Base-by-base conservation (phyloP, 495 filamentous ascomycete species). In the Bacidia gigantensis region DNA sequence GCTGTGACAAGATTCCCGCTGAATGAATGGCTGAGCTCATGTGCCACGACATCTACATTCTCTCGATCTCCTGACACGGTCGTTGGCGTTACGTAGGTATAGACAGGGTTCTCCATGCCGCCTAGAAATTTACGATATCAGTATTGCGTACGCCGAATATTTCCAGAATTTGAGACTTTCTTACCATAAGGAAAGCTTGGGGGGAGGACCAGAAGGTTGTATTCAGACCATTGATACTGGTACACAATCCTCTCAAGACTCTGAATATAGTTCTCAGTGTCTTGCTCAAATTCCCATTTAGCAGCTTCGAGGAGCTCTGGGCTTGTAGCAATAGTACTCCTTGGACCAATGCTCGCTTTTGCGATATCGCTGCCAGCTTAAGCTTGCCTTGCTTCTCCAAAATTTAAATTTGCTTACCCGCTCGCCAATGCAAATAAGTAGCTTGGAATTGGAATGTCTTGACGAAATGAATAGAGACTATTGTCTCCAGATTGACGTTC, bases 1-100 rank as follows among this genome's bases (percentile, higher is more conserved):
- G 84, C 90, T 5, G 82, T 87, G 9, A 96, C 92, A 2, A 96
- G 68, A 60, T 98, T 98, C 12, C 90, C 92, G 57, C 84, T 89
- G 88, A 89, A 96, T 60, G 79, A 84, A 65, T 97, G 90, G 46
- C 80, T 74, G 21, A 98, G 74, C 66, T 98, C 90, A 62, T 98
- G 90, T 2, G 92, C 90, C 65, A 98, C 96, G 17, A 96, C 89
- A 67, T 95, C 90, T 3, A 98, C 75, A 57, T 98, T 98, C 59
- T 93, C 83, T 22, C 87, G 80, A 59, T 98, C 92, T 66, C 72
- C 45, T 0, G 14, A 51, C 23, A 53, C 52, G 11, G 53, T 17
- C 1, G 38, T 51, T 22, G 48, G 58, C 5, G 35, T 50, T 2
- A 39, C 39, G 9, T 57, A 50, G n/a, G 52, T 49, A 23, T 50